Conservation (phyloP, 495 filamentous ascomycete species). For the Durotheca rogersii region DNA sequence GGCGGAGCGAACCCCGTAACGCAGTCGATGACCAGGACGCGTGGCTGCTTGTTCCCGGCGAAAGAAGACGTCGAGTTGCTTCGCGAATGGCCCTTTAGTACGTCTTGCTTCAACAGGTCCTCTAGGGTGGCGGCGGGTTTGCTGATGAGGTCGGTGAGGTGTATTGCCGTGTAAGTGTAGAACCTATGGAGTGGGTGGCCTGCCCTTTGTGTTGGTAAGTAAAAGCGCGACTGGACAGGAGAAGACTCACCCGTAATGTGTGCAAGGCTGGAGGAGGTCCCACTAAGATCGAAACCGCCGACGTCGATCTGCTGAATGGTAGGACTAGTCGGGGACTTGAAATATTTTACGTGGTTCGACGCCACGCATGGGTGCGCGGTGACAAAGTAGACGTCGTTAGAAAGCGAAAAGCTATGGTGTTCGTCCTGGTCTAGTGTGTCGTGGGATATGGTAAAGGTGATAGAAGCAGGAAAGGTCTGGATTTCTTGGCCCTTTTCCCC, state of each 20-base stretch:
- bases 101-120: slow-evolving; percentile 35
- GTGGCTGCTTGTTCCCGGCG: slow-evolving; percentile 35
- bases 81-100: slow-evolving; percentile 27
- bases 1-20: slow-evolving; percentile 50
- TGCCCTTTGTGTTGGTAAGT: slow-evolving; percentile 30
- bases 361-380: slow-evolving; percentile 65
- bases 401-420: slow-evolving; percentile 49
- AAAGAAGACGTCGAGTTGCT: slow-evolving; percentile 31
- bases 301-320: slow-evolving; percentile 54
- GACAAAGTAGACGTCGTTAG: slow-evolving; percentile 66
- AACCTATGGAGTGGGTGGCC: slow-evolving; percentile 67
- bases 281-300: slow-evolving; percentile 42
- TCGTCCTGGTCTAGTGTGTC: slow-evolving; percentile 39
- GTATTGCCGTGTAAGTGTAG: slow-evolving; percentile 57
- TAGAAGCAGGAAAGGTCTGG: slow-evolving; percentile 51
- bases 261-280: slow-evolving; percentile 42
- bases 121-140: slow-evolving; percentile 42
- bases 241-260: slow-evolving; percentile 40
- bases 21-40: slow-evolving; percentile 56
- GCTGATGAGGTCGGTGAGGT: slow-evolving; percentile 53
- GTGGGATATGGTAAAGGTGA: slow-evolving; percentile 53
- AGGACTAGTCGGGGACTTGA: slow-evolving; percentile 50
- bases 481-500: slow-evolving; percentile 38
- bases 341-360: slow-evolving; percentile 51
- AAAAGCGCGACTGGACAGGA: not conserved